Conservation (phyloP, 2,329 filamentous ascomycete species). For the Cadophora sp. region DNA sequence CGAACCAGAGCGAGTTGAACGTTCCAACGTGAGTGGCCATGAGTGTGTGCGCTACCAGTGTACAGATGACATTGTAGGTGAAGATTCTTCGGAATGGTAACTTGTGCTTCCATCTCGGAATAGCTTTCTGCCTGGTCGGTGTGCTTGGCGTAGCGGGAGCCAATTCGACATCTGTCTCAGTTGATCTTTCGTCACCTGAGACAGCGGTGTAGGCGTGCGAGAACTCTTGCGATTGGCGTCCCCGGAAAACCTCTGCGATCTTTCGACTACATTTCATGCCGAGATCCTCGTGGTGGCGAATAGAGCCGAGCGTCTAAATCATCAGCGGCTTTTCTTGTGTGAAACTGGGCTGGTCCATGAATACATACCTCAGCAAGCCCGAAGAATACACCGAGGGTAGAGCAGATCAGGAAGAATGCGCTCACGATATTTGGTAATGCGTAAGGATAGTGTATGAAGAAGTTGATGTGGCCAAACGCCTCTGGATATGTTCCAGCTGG, state of each 20-base stretch:
- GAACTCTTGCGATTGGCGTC: conserved; percentile 18
- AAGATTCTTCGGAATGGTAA: conserved; percentile 44
- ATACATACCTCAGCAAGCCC: conserved; percentile 39
- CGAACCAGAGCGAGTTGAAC: conserved; percentile 64
- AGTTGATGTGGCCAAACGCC: conserved; percentile 46
- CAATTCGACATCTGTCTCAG: conserved; percentile 31
- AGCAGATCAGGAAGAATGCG: conserved; percentile 40
- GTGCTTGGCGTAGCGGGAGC: conserved; percentile 26
- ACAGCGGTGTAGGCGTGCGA: conserved; percentile 32
- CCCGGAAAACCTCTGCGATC: conserved; percentile 27
- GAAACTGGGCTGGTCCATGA: background rate
- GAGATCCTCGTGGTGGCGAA: conserved; percentile 41
- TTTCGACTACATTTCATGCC: conserved; percentile 35
- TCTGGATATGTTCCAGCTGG: conserved; percentile 47
- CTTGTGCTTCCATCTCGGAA: conserved; percentile 33
- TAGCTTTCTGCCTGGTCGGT: conserved; percentile 22
- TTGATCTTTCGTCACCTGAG: conserved; percentile 22
- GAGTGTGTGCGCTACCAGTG: conserved; percentile 68
- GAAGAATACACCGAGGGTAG: conserved; percentile 44
- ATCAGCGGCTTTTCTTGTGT: background rate
- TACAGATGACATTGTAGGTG: conserved; percentile 49
- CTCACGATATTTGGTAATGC: conserved; percentile 50
- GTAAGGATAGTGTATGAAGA: conserved; percentile 50
- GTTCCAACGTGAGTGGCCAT: conserved; percentile 72
- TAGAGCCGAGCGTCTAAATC: conserved; percentile 45